Percentiles rank a stretch among this genome's conserved stretches.
phyloP scores from a whole-genome alignment of 2,329 filamentous ascomycete species.

The Fusarium heterosporum region DNA sequence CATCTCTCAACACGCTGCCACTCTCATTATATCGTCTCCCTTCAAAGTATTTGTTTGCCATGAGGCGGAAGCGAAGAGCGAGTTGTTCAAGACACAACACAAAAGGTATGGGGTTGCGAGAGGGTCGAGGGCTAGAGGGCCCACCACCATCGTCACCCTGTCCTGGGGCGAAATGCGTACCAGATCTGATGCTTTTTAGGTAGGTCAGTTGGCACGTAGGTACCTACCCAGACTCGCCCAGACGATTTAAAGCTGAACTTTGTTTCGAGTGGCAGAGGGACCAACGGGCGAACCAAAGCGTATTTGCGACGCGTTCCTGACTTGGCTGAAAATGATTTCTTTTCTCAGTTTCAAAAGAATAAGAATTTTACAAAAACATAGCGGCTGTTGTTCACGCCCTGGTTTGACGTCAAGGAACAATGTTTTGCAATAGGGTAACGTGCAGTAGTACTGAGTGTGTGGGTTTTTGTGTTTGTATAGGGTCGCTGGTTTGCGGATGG shows the following conservation, averaged over 20 bases:
- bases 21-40: background rate
- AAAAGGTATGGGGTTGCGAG: constrained; percentile 41
- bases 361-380: constrained; percentile 3
- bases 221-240: constrained; percentile 22
- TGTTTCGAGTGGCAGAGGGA: constrained; percentile 25
- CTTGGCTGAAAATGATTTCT: constrained; percentile 16
- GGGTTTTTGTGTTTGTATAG: constrained; percentile 35
- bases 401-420: background rate
- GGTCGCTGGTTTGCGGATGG: constrained; percentile 29
- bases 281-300: constrained; percentile 23
- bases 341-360: background rate
- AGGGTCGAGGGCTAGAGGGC: constrained; percentile 36
- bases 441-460: constrained; percentile 1
- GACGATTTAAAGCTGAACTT: constrained; percentile 33
- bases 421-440: background rate
- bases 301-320: constrained; percentile 29
- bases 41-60: background rate
- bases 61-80: constrained; percentile 14
- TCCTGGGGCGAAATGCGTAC: constrained; percentile 35
- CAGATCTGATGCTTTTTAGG: constrained; percentile 29
- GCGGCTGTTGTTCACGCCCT: constrained; percentile 2
- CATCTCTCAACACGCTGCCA: background rate
- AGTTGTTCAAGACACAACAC: constrained; percentile 19
- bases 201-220: background rate
- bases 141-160: constrained; percentile 40